Base-by-base conservation (phyloP, 805 yeast genomes). In the Candida ascalaphidarum region DNA sequence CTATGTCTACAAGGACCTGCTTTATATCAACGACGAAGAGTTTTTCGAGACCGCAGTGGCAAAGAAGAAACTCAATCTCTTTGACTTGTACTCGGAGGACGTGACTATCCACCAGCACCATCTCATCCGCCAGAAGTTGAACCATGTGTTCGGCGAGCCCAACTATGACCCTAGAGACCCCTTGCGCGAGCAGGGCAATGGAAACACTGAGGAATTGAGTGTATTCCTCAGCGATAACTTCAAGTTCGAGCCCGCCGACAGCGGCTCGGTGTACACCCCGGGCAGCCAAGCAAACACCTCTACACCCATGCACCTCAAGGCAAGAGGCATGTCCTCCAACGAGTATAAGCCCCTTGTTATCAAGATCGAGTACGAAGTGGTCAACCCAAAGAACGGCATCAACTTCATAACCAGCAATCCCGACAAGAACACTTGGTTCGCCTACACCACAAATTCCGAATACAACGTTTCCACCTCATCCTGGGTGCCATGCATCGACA, bases 401-500 rank as follows among this genome's bases (percentile, higher is more conserved):
- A 65, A 70, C 27, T 92, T 92, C 50, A 75, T 77, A 21, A 81
- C 84, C 11, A 75, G 77, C 8, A 61, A 67, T 26, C 60, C 77
- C 2, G 61, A 64, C 36, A 49, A 65, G 33, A 52, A 60, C 20
- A 55, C 58, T 26, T 85, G 95, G 94, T 92, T 80, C 44, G 94
- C 84, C 2, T 86, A 81, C 52, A 89, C 97, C 0, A 65, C 74
- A 2, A 88, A 89, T 45, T 67, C 83, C 4, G 86, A 84, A 17
- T 55, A 78, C 25, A 84, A 85, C 11, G 67, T 81, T 3, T 74
- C 92, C 11, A 82, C 97, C 0, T 83, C 95, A 2, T 80, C 86
- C n/a, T 92, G 99, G 99, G 81, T 92, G 27, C 99, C 99, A 0
- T 92, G 98, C 48, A 68, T 92, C 5, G 96, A 92, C 39, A 82